Evolutionary conservation across 176 grass and related monocot genomes (phyloP).

Genomic region (Lolium perenne): DNA sequence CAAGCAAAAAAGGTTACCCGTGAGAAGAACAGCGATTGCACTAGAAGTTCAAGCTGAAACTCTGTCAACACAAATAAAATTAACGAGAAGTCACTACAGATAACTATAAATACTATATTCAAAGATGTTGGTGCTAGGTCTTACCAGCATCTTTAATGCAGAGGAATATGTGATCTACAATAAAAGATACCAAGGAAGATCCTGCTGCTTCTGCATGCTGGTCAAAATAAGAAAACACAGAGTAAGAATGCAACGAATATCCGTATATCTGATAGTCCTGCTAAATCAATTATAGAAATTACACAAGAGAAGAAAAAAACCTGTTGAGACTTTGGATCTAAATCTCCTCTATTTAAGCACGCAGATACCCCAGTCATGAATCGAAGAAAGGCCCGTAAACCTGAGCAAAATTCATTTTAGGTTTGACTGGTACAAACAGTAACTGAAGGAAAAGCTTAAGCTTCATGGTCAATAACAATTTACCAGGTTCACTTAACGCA

Average conservation of each 20-base stretch:
- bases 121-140: slow-evolving; percentile 30
- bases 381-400: slow-evolving; percentile 88
- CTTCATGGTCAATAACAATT: slow-evolving; percentile 20
- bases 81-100: slow-evolving; percentile 47
- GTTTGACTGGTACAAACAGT: slow-evolving; percentile 27
- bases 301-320: slow-evolving; percentile 45
- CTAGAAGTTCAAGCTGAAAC: slow-evolving; percentile 97
- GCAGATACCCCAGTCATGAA: slow-evolving; percentile 94
- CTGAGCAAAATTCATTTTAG: slow-evolving; percentile 57
- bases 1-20: slow-evolving; percentile 59
- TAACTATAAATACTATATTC: slow-evolving; percentile 22
- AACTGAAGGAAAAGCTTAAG: slow-evolving; percentile 42
- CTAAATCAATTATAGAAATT: slow-evolving; percentile 38
- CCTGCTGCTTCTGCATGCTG: slow-evolving; percentile 87
- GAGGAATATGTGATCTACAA: slow-evolving; percentile 98
- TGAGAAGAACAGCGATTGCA: slow-evolving; percentile 97
- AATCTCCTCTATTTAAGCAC: slow-evolving; percentile 95
- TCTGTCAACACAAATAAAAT: slow-evolving; percentile 62
- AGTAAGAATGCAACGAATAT: slow-evolving; percentile 43
- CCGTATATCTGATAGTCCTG: not conserved
- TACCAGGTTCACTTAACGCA: slow-evolving; percentile 99
- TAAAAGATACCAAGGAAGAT: slow-evolving; percentile 95
- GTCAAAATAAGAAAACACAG: slow-evolving; percentile 43
- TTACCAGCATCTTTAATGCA: slow-evolving; percentile 99
- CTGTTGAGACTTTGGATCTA: slow-evolving; percentile 86